Percentiles rank a stretch among this genome's conserved stretches.
These are phyloP conservation scores for Lagerstroemia speciosa DNA, from an alignment of 345 rosid genomes.

Conservation along the genomic window DNA sequence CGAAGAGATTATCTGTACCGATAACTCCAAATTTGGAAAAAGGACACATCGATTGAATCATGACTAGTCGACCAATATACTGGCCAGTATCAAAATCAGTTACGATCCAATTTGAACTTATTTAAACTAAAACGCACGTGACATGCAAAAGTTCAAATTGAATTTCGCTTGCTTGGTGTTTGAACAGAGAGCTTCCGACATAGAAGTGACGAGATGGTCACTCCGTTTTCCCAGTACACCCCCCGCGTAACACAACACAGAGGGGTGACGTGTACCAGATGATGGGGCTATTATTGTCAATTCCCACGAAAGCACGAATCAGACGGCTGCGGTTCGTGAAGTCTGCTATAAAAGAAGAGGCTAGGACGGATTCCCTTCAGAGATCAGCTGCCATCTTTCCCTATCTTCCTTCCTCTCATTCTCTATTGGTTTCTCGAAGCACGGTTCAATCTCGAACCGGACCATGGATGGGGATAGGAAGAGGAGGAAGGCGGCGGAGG, in stretches of 20 bases:
- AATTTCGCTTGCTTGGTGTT: no score
- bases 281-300: background rate
- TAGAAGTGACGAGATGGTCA: no score
- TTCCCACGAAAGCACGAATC: background rate
- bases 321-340: background rate
- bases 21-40: no score
- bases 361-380: background rate
- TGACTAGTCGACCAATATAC: no score
- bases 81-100: no score
- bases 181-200: no score
- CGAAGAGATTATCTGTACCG: no score
- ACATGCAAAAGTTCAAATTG: no score
- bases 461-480: constrained; percentile 4
- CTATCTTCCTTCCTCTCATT: background rate
- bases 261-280: background rate
- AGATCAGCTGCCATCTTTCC: background rate
- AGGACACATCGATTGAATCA: no score
- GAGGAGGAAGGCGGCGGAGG: constrained; percentile 17
- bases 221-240: background rate
- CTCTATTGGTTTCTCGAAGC: background rate
- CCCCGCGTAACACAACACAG: background rate
- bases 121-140: no score
- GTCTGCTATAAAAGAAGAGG: background rate
- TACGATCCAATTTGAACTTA: no score
- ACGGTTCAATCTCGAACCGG: background rate